These are phyloP conservation scores for Apiotrichum siamense DNA, from an alignment of 1,284 basidiomycete species.

Conservation along the genomic window DNA sequence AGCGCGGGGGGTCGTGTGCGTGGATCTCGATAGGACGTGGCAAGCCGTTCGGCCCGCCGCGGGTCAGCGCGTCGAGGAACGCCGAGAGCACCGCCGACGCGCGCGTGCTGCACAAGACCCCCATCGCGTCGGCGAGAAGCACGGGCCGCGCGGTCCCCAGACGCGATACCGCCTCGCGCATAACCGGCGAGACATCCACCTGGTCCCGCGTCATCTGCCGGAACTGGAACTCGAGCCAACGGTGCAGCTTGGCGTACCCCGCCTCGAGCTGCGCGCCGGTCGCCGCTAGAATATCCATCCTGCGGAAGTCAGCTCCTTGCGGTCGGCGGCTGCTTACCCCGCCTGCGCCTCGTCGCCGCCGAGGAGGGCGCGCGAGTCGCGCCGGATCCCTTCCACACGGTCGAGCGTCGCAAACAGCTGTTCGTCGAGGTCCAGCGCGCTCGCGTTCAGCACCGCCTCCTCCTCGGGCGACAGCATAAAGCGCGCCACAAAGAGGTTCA, in stretches of 20 bases:
- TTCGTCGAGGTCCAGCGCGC: conserved; percentile 67
- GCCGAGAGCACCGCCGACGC: conserved; percentile 69
- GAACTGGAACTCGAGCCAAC: conserved; percentile 82
- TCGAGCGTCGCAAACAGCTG: conserved; percentile 80
- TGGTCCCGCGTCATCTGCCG: conserved; percentile 72
- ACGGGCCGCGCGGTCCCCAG: conserved; percentile 65
- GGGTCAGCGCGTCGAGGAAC: conserved; percentile 81
- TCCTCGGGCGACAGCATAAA: conserved; percentile 78
- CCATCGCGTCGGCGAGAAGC: conserved; percentile 74
- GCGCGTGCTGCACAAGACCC: conserved; percentile 70
- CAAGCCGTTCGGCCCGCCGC: conserved; percentile 78
- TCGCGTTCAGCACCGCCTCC: conserved; percentile 63
- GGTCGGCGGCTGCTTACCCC: no score
- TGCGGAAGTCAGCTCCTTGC: no score
- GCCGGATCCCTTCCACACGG: conserved; percentile 72
- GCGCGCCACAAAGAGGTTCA: conserved; percentile 69
- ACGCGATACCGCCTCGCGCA: conserved; percentile 69
- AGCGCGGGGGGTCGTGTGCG: conserved; percentile 91
- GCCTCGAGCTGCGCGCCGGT: conserved; percentile 78
- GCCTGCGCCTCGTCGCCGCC: conserved; percentile 75
- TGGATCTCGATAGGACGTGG: conserved; percentile 94
- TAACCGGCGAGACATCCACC: conserved; percentile 65
- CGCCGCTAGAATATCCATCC: conserved; percentile 78
- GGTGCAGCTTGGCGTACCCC: conserved; percentile 80
- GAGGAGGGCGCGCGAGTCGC: conserved; percentile 77